Base-by-base conservation (phyloP, 768 basidiomycete species). In the Hemileccinum rubropunctum region DNA sequence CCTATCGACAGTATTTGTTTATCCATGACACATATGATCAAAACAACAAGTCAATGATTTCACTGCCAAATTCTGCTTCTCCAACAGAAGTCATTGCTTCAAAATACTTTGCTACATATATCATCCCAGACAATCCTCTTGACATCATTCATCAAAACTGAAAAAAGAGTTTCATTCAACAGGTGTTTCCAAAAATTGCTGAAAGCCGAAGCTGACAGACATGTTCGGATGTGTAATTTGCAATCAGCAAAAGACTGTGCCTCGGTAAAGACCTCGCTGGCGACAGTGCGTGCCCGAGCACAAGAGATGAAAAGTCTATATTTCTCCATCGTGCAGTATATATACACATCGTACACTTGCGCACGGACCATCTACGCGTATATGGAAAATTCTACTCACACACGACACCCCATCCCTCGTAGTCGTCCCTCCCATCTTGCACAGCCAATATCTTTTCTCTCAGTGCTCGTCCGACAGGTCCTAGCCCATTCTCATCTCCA, bases 211-310 rank as follows among this genome's bases (percentile, higher is more conserved):
- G 86, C 85, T 77, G 68, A 82, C 80, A 86, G 87, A 90, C 86
- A 86, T 70, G 86, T 90, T 88, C 86, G 88, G 88, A 91, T 91
- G 87, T 88, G 79, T 89, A 90, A 88, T 91, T 91, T 91, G 88
- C 88, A 91, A 91, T 85, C 84, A 91, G 87, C 88, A 89, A 91
- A 88, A 76, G 80, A 88, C 86, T 88, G 84, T 86, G 84, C 83
- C 86, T 91, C 89, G 85, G 88, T 91, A 87, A 76, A 82, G 78
- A 91, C 89, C 86, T 91, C 89, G 91, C 88, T 87, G 84, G 83
- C 84, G 86, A 88, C 84, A 87, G 86, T 88, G 83, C 87, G 83
- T 86, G 85, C 87, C 87, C 88, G 86, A 89, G 87, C 87, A 90
- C 88, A 91, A 91, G 86, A 86, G 84, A 84, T 23, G n/a, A n/a